These are phyloP conservation scores for Pythium monospermum DNA, from an alignment of 352 stramenopile species.

Conservation along the genomic window DNA sequence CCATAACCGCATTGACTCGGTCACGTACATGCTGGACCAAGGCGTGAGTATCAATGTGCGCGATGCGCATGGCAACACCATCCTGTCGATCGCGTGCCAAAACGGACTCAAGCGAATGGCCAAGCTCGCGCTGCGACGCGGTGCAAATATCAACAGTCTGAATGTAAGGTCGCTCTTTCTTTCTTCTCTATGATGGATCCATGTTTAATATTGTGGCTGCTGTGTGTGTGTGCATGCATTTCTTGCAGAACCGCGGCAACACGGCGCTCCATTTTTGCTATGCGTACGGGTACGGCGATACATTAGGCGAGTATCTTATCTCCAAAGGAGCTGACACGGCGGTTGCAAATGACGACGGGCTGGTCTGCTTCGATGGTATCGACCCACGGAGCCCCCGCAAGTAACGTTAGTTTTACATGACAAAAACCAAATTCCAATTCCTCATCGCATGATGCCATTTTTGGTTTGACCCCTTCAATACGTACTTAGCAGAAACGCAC, in stretches of 20 bases:
- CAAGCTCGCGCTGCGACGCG: slow-evolving; percentile 79
- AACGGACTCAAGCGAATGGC: slow-evolving; percentile 89
- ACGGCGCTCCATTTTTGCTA: slow-evolving; percentile 90
- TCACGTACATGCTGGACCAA: slow-evolving; percentile 81
- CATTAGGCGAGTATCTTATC: slow-evolving; percentile 85
- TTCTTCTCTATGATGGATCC: background rate
- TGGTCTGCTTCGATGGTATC: slow-evolving; percentile 64
- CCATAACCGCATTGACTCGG: slow-evolving; percentile 83
- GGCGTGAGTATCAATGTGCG: slow-evolving; percentile 73
- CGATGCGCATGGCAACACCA: slow-evolving; percentile 80
- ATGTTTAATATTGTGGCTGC: background rate
- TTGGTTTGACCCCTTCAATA: no score
- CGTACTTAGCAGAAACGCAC: background rate
- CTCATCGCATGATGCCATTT: no score
- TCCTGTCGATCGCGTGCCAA: slow-evolving; percentile 86
- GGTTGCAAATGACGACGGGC: slow-evolving; percentile 61
- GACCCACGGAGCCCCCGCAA: slow-evolving; percentile 28
- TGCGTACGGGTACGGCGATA: slow-evolving; percentile 83
- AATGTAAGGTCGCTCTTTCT: slow-evolving; percentile 46
- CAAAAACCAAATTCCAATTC: background rate
- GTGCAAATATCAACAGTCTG: slow-evolving; percentile 83
- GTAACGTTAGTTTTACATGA: slow-evolving; percentile 2
- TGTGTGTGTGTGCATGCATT: background rate
- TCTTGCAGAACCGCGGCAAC: slow-evolving; percentile 63
- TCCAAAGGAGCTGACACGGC: slow-evolving; percentile 79